Evolutionary conservation across 1,284 basidiomycete species (phyloP), one percentile per base, ranked within the genome.

Genomic region (Apiotrichum porosum): DNA sequence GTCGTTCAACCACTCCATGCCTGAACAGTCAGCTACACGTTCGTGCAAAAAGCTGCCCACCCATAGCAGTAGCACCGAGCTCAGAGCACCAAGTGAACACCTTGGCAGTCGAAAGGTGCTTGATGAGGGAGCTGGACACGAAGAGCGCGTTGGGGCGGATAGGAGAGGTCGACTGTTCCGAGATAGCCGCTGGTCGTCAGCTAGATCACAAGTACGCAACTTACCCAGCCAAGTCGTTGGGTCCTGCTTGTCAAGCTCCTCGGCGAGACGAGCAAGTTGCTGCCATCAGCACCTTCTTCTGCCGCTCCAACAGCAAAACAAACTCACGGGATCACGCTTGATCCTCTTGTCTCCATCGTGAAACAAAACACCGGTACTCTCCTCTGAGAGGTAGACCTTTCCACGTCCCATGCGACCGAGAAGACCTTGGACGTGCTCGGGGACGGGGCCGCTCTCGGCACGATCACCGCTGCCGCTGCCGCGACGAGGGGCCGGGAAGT

Each of bases 1-100:
- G 54, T 71, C 69, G 53, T 71, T 71, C 9, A 71, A 58, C 69
- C 69, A 71, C 57, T 71, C 69, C 44, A 71, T 69, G 17, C 68
- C 68, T 28, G 26, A 28, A 28, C 26, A 6, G 12, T 28, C 26
- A 10, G 26, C 24, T 15, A 14, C 37, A 38, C 14, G 5, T 35
- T 9, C 33, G 15, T 19, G 15, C 9, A 17, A 14, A 24, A 12
- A 37, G 12, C 6, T 9, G 56, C 65, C 24, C 35, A 67, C 68
- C 69, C 62, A 69, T 63, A 8, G 61, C 58, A 37, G 47, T 51
- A 10, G 68, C 66, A 18, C 69, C 69, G 1, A 65, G 56, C 30
- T 57, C 51, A 6, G 61, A 61, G 9, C 58, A 47, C 68, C 68
- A 71, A 14, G 60, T 60, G 42, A 71, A 71, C 22, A 71, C 57